A percentile compares a stretch with the other conserved stretches of the same genome.
These are phyloP conservation scores for Mimosa bimucronata DNA, from an alignment of 306 rosid genomes.

Conservation along the genomic window DNA sequence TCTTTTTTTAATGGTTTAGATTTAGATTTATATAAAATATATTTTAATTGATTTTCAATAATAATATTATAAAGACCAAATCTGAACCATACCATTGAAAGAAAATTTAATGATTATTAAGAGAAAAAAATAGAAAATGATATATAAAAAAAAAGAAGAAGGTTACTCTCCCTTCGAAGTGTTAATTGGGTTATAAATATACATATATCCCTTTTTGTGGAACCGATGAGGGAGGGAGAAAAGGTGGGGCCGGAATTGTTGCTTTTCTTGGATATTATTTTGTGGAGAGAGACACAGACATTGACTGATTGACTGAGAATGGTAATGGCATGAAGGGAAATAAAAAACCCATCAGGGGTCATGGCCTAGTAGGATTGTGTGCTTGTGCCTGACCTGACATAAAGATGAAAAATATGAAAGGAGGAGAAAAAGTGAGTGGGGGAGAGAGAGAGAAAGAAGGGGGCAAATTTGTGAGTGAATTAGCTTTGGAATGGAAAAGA, in stretches of 20 bases:
- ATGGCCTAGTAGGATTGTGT: conserved; percentile 36
- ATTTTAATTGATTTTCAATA: no score
- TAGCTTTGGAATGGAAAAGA: conserved; percentile 58
- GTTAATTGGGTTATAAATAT: conserved; percentile 21
- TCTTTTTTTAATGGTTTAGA: no score
- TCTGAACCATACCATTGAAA: no score
- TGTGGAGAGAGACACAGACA: conserved; percentile 12
- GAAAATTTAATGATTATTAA: no score
- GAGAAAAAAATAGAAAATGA: no score
- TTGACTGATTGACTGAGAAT: conserved; percentile 40
- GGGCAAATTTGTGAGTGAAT: conserved; percentile 63
- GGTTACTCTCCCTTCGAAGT: no score
- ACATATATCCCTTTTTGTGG: conserved; percentile 42
- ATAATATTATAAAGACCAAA: no score
- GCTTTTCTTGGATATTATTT: conserved; percentile 42
- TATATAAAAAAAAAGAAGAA: no score
- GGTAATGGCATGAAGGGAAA: no score
- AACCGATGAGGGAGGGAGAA: conserved; percentile 49
- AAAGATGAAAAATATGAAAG: conserved; percentile 60
- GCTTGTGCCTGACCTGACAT: conserved; percentile 53
- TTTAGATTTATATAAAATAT: no score
- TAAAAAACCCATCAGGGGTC: conserved; percentile 1
- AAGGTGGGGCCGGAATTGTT: conserved; percentile 46
- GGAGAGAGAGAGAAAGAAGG: conserved; percentile 55
- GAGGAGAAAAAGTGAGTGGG: conserved; percentile 62